Base-by-base conservation (phyloP, 805 yeast species). In the Brettanomyces bruxellensis region DNA sequence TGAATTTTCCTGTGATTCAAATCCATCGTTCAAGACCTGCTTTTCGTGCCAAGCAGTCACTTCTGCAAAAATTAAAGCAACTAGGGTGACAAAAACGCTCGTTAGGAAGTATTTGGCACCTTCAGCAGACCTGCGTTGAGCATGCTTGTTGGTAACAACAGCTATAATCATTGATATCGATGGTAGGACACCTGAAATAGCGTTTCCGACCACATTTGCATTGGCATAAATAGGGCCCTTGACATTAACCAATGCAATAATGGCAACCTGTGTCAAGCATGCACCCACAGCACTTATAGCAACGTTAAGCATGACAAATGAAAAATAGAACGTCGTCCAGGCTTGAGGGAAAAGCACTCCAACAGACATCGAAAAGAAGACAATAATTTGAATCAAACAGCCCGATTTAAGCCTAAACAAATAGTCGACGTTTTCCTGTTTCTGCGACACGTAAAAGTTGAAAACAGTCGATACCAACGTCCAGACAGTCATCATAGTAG, bases 131-230 rank as follows among this genome's bases (percentile, higher is more conserved):
- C 56, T 54, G 47, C 48, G 56, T 5, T 45, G 41, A 8, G 55
- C 48, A 4, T 44, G 23, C 14, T n/a, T 36, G 45, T 46, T 60
- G 8, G 51, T 51, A 28, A 60, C 56, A 25, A 78, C 78, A 9
- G 84, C 76, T 9, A 74, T 49, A 49, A 80, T 81, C 54, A 79
- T 74, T 12, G 84, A 81, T 18, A 85, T 59, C 0, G 96, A 80
- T 2, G 99, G 98, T 34, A 91, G 67, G 0, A 93, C 95, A 2
- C 99, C 99, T 0, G 97, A 88, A 14, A 91, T 68, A 0, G 95
- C 96, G 62, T 91, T 96, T 1, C 99, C 99, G 3, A 90, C 90
- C 84, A 93, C 86, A 2, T 84, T 84, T 0, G 86, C 95, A 57
- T 93, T 96, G 9, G 95, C 90, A 59, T 77, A 86, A 12, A 79